These are phyloP conservation scores for Polytrichum formosum DNA, from an alignment of 225 moss, liverwort and hornwort genomes.

Conservation along the genomic window DNA sequence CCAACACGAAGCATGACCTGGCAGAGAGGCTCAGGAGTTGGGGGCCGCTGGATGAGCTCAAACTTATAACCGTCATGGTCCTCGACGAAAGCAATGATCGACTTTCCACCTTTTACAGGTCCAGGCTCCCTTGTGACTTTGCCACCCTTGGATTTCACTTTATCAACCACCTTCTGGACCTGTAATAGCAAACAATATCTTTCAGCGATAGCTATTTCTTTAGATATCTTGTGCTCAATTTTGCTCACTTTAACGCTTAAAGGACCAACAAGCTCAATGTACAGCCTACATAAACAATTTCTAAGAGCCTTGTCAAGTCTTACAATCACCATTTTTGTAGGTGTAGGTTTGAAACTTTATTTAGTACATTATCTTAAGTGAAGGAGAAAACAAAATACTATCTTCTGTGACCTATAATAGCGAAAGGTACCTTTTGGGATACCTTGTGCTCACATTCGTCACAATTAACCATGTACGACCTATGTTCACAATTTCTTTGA, in stretches of 20 bases:
- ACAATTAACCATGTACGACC: too few species aligned
- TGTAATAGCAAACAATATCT: slow-evolving; percentile 7
- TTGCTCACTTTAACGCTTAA: too few species aligned
- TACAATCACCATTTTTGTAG: too few species aligned
- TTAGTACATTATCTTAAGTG: too few species aligned
- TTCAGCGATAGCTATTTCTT: not conserved
- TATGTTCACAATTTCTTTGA: too few species aligned
- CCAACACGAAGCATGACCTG: slow-evolving; percentile 72
- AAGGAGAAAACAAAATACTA: slow-evolving; percentile 11
- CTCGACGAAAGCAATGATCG: slow-evolving; percentile 64
- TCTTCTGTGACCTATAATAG: slow-evolving; percentile 48
- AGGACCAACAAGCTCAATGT: too few species aligned
- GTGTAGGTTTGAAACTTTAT: too few species aligned
- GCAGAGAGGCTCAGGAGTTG: slow-evolving; percentile 76
- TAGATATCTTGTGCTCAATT: too few species aligned
- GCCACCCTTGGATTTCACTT: slow-evolving; percentile 63
- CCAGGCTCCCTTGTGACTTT: slow-evolving; percentile 43
- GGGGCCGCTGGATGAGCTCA: slow-evolving; percentile 71
- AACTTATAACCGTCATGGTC: slow-evolving; percentile 88
- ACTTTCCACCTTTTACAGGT: slow-evolving; percentile 82
- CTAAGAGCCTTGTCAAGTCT: too few species aligned
- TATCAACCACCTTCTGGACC: slow-evolving; percentile 62
- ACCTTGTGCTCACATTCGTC: too few species aligned
- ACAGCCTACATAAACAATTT: too few species aligned
- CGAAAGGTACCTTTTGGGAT: not conserved